A percentile compares a stretch with the other conserved stretches of the same genome.
phyloP scores from a whole-genome alignment of 257 asterid genomes.

The Solanum pennellii region DNA sequence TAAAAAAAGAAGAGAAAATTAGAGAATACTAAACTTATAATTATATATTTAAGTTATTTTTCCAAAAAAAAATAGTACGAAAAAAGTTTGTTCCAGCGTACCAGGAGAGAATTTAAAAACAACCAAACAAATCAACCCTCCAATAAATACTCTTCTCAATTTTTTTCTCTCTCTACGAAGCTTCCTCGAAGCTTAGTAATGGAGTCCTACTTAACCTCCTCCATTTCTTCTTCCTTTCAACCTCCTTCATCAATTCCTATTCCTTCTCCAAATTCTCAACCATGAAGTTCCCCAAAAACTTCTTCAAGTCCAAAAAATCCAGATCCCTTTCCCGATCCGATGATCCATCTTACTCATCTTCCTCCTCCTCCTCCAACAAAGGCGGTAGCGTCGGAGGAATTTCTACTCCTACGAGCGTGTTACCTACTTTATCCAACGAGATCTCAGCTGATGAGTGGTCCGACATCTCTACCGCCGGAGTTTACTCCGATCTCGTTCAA shows the following conservation, averaged over 20 bases:
- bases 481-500: slow-evolving; percentile 30
- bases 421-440: slow-evolving; percentile 27
- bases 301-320: slow-evolving; percentile 14
- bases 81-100: background rate
- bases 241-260: background rate
- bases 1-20: too few relatives aligned
- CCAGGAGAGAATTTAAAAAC: background rate
- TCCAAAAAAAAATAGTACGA: background rate
- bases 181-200: slow-evolving; percentile 51
- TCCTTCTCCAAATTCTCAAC: background rate
- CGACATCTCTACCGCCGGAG: slow-evolving; percentile 13
- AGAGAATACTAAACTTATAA: too few relatives aligned
- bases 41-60: too few relatives aligned
- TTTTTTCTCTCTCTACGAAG: slow-evolving; percentile 34
- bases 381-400: background rate
- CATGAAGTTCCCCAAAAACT: slow-evolving; percentile 20
- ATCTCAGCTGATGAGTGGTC: slow-evolving; percentile 40
- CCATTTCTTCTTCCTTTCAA: background rate
- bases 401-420: slow-evolving; percentile 62
- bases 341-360: slow-evolving; percentile 15
- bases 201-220: slow-evolving; percentile 11
- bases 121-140: background rate
- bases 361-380: background rate
- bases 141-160: slow-evolving; percentile 1
- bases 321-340: slow-evolving; percentile 16